Base-by-base conservation (phyloP, 2,329 filamentous ascomycete genomes). In the Alternaria angustiovoidea region DNA sequence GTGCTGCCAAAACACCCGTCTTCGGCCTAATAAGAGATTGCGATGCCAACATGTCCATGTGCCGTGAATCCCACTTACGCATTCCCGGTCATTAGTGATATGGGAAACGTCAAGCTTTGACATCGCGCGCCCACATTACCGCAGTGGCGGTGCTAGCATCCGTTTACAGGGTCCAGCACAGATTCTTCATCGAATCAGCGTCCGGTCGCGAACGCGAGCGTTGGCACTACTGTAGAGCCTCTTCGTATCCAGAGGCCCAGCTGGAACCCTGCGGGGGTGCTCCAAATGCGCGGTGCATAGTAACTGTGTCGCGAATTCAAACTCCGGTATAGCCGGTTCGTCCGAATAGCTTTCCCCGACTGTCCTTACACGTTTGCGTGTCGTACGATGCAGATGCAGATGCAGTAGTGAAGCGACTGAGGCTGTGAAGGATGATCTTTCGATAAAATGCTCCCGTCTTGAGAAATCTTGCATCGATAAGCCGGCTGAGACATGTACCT, bases 381-480 rank as follows among this genome's bases (percentile, higher is more conserved):
- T 32, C 59, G 22, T 38, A 42, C 26, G 26, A 39, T 24, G 38
- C 38, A 26, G 44, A 44, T 11, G 28, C 28, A 30, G 28, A 30
- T 16, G 24, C 38, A 26, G 44, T 28, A 51, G 54, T 43, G 61
- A 66, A 53, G 65, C 63, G 52, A 64, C 32, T 30, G 61, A 57
- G 67, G 64, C 64, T 70, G 66, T 67, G 61, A 52, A 57, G 57
- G 58, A 65, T 67, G 60, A n/a, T 34, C 46, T 24, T 38, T 44
- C 57, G n/a, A 56, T 51, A 41, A 18, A 36, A 12, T 52, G n/a
- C 38, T 36, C 22, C 51, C 43, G 16, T 36, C n/a, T 34, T 42
- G n/a, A 57, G 26, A 48, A 28, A 18, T 43, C 34, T 59, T 46
- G 36, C 44, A 54, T 48, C 34, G 49, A 59, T 48, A 48, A 54